Conservation (phyloP, 306 rosid species). For the Coriaria nepalensis region DNA sequence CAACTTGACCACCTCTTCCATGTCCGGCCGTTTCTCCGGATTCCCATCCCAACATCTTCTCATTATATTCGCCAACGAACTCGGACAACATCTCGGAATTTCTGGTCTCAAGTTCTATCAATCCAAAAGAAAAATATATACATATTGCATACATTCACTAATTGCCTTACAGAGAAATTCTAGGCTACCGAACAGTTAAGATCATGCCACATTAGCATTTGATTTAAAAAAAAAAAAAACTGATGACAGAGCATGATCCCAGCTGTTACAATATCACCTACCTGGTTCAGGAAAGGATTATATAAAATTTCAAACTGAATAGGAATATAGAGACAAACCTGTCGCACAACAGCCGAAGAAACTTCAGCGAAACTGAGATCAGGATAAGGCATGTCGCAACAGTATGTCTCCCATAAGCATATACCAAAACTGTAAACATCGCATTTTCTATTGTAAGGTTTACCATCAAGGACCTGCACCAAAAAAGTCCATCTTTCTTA, state of each 20-base stretch:
- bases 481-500: background rate
- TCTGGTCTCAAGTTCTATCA: slow-evolving; percentile 42
- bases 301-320: background rate
- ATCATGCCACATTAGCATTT: too few relatives aligned
- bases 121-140: background rate
- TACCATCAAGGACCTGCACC: slow-evolving; percentile 72
- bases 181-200: too few relatives aligned
- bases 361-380: slow-evolving; percentile 62
- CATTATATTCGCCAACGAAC: slow-evolving; percentile 42
- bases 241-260: too few relatives aligned
- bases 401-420: slow-evolving; percentile 89
- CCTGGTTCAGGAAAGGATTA: too few relatives aligned
- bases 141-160: too few relatives aligned
- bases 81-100: slow-evolving; percentile 71
- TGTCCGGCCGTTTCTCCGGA: slow-evolving; percentile 65
- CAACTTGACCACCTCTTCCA: slow-evolving; percentile 66
- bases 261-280: too few relatives aligned
- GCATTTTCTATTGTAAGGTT: slow-evolving; percentile 83
- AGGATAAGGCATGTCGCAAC: slow-evolving; percentile 86
- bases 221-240: too few relatives aligned
- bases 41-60: slow-evolving; percentile 68
- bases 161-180: too few relatives aligned
- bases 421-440: slow-evolving; percentile 85
- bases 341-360: slow-evolving; percentile 64
- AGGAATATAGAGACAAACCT: slow-evolving; percentile 23